Evolutionary conservation across 2,329 filamentous ascomycete species (phyloP).

Genomic region (Aplosporella prunicola): DNA sequence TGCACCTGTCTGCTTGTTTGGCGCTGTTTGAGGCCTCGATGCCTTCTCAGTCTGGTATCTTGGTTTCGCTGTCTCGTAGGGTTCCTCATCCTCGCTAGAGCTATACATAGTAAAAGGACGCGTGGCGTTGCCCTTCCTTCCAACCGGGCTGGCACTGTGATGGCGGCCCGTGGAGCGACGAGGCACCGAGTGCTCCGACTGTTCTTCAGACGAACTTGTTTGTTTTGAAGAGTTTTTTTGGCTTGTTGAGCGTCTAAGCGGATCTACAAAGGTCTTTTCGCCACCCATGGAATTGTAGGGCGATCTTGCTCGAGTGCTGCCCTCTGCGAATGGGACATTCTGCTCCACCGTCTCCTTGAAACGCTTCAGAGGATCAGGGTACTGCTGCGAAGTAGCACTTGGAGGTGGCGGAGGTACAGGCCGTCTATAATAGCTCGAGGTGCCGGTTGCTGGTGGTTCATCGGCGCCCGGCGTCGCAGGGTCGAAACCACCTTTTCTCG

Average conservation of each 20-base stretch:
- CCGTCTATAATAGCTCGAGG: constrained; percentile 36
- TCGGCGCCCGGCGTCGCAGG: constrained; percentile 50
- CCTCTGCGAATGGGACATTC: constrained; percentile 36
- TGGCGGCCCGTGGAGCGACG: constrained; percentile 1
- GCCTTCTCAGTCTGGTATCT: too few species aligned
- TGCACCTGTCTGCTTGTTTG: not conserved
- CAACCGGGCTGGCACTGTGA: constrained; percentile 9
- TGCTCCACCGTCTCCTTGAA: constrained; percentile 20
- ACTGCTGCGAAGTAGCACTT: constrained; percentile 19
- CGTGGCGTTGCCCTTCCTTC: constrained; percentile 10
- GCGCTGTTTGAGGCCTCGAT: not conserved
- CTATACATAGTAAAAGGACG: constrained; percentile 11
- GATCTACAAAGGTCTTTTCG: constrained; percentile 48
- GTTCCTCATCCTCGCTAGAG: constrained; percentile 8
- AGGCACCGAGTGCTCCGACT: not conserved
- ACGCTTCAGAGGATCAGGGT: constrained; percentile 29
- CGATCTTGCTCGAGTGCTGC: constrained; percentile 38
- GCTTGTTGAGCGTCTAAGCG: constrained; percentile 44
- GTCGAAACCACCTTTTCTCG: constrained; percentile 49
- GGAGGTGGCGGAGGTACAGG: constrained; percentile 18
- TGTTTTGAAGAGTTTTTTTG: constrained; percentile 38
- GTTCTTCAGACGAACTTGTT: constrained; percentile 16
- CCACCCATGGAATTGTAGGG: constrained; percentile 45
- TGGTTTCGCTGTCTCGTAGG: not conserved
- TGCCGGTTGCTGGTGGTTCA: constrained; percentile 46